phyloP scores from a whole-genome alignment of 2,329 filamentous ascomycete species.

The Fusarium sp. region DNA sequence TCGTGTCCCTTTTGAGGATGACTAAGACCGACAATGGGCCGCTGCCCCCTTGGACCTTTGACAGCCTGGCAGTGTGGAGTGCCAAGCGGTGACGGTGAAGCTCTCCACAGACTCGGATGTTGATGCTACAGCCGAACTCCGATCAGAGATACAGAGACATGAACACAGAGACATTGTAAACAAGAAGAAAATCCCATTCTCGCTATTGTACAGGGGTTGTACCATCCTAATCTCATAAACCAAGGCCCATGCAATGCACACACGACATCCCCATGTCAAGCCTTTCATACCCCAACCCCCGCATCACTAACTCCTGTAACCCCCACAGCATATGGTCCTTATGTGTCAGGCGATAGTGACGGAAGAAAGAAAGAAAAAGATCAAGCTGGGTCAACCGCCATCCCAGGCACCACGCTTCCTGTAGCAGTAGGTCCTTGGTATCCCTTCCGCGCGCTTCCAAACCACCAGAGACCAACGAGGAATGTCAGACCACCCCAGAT shows the following conservation, averaged over 20 bases:
- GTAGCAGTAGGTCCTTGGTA: slow-evolving; percentile 40
- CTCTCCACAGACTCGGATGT: background rate
- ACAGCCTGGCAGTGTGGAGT: slow-evolving; percentile 3
- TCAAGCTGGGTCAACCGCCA: slow-evolving; percentile 34
- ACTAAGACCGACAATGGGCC: background rate
- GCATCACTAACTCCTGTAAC: background rate
- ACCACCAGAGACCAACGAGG: slow-evolving; percentile 54
- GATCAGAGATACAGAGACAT: background rate
- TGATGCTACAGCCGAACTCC: background rate
- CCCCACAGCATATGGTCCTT: background rate
- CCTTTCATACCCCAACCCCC: background rate
- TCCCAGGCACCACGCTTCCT: slow-evolving; percentile 33
- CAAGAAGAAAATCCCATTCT: background rate
- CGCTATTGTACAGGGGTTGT: background rate
- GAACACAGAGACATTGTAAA: background rate
- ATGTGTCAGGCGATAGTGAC: slow-evolving; percentile 1
- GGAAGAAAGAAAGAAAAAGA: background rate
- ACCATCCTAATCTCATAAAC: background rate
- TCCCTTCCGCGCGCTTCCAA: slow-evolving; percentile 44
- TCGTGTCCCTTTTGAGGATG: background rate
- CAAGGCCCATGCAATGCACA: background rate
- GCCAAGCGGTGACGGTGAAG: background rate
- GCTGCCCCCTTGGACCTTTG: background rate
- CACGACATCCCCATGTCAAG: background rate
- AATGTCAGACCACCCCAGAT: slow-evolving; percentile 55